Conservation (phyloP, 148 eudicot genomes). For the Rhododendron henanense region DNA sequence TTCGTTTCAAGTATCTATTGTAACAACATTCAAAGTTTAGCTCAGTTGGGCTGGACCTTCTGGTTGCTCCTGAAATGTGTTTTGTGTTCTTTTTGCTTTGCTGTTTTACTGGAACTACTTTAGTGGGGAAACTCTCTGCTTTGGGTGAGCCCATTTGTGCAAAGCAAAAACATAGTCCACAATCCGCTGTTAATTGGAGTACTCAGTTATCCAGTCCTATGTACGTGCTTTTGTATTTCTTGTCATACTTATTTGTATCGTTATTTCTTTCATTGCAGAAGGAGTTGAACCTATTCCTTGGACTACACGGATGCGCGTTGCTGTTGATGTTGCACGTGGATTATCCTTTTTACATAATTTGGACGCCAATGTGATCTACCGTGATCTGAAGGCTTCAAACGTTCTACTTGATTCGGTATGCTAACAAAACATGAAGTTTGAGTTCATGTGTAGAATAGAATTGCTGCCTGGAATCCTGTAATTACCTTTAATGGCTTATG, state of each 20-base stretch:
- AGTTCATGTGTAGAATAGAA: background rate
- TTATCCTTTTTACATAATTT: slow-evolving; percentile 26
- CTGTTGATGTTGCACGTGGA: slow-evolving; percentile 33
- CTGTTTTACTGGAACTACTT: background rate
- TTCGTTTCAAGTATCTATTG: background rate
- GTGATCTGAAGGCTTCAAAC: slow-evolving; percentile 31
- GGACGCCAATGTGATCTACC: slow-evolving; percentile 27
- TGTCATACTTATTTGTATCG: background rate
- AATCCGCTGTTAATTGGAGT: background rate
- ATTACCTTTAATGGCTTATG: background rate
- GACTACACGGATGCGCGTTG: slow-evolving; percentile 29
- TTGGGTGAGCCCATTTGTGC: background rate
- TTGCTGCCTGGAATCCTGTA: background rate
- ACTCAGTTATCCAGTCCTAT: background rate
- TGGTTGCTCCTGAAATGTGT: background rate
- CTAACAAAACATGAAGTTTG: background rate
- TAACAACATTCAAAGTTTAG: background rate
- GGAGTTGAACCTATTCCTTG: slow-evolving; percentile 30
- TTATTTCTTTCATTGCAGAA: slow-evolving; percentile 12
- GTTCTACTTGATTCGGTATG: slow-evolving; percentile 29
- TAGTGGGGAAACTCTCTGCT: background rate
- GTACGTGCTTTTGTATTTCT: background rate
- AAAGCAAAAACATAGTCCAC: background rate
- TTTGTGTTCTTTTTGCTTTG: background rate
- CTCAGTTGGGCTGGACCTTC: background rate